phyloP scores from a whole-genome alignment of 345 rosid genomes.

The Microthlaspi erraticum region DNA sequence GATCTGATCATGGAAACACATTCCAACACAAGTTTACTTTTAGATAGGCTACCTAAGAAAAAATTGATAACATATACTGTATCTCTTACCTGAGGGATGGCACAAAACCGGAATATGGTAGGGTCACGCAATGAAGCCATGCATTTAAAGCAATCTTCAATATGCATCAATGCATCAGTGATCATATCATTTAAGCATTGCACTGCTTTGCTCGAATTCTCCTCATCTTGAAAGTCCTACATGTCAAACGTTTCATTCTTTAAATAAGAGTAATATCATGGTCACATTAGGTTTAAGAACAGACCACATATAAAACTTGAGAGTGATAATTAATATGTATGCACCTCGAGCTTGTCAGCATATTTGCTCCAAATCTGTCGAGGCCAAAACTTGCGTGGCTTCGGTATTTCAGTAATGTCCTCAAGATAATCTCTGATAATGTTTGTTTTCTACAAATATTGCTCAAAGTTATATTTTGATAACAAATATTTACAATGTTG shows the following conservation, averaged over 20 bases:
- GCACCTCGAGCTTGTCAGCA: slow-evolving; percentile 75
- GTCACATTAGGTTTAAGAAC: too few species aligned
- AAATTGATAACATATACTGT: too few species aligned
- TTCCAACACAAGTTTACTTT: neutral
- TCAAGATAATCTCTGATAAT: slow-evolving; percentile 85
- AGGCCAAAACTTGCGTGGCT: slow-evolving; percentile 92
- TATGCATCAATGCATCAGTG: slow-evolving; percentile 66
- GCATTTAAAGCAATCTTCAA: slow-evolving; percentile 69
- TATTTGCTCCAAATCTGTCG: slow-evolving; percentile 78
- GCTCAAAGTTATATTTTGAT: too few species aligned
- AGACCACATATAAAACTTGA: too few species aligned
- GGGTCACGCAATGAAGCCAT: slow-evolving; percentile 60
- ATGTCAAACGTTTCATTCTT: too few species aligned
- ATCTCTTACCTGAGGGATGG: slow-evolving; percentile 85
- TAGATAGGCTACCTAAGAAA: too few species aligned
- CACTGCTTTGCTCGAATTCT: slow-evolving; percentile 75
- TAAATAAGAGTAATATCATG: too few species aligned
- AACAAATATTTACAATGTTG: too few species aligned
- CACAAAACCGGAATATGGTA: slow-evolving; percentile 73
- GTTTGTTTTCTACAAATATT: slow-evolving; percentile 64
- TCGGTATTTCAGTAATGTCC: slow-evolving; percentile 88
- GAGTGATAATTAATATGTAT: too few species aligned
- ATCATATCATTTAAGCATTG: slow-evolving; percentile 89
- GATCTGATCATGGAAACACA: slow-evolving; percentile 48
- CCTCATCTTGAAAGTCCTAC: slow-evolving; percentile 62